A percentile compares a stretch with the other conserved stretches of the same genome.
Conservation (phyloP, 495 filamentous ascomycete genomes). For the Daldinia childiae region DNA sequence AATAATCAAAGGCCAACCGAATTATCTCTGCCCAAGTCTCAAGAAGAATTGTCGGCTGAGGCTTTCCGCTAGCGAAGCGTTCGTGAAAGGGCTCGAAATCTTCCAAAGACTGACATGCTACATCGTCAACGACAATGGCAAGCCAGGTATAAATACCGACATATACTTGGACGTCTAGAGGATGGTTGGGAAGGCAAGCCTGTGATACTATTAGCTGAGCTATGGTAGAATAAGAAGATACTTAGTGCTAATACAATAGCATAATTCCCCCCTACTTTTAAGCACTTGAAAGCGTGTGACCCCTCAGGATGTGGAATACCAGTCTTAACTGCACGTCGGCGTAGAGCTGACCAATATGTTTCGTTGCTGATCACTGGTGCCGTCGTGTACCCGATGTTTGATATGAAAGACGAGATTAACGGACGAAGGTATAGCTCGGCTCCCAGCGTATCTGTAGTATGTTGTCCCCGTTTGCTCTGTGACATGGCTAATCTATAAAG, state of each 20-base stretch:
- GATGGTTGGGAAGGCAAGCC: slow-evolving; percentile 31
- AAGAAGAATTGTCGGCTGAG: slow-evolving; percentile 19
- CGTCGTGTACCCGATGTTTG: slow-evolving; percentile 1
- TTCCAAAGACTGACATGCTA: neutral
- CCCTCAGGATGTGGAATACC: slow-evolving; percentile 30
- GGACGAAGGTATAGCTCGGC: no score
- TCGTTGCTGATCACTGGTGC: neutral
- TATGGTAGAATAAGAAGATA: neutral
- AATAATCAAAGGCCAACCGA: slow-evolving; percentile 21
- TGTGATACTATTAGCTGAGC: slow-evolving; percentile 1
- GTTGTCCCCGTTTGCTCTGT: no score
- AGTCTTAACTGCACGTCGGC: slow-evolving; percentile 18
- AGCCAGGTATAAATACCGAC: slow-evolving; percentile 37
- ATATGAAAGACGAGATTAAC: slow-evolving; percentile 9
- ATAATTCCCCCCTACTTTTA: slow-evolving; percentile 25
- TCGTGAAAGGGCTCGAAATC: slow-evolving; percentile 24
- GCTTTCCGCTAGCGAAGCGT: slow-evolving; percentile 17
- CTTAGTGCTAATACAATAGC: neutral
- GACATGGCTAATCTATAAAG: no score
- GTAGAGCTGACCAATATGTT: slow-evolving; percentile 12
- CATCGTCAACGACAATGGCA: slow-evolving; percentile 27
- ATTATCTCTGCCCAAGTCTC: slow-evolving; percentile 24
- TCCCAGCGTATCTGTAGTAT: no score
- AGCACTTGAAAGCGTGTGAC: slow-evolving; percentile 22
- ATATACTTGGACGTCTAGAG: slow-evolving; percentile 28